Conservation (phyloP, 768 basidiomycete species). For the Coprinopsis sp. region DNA sequence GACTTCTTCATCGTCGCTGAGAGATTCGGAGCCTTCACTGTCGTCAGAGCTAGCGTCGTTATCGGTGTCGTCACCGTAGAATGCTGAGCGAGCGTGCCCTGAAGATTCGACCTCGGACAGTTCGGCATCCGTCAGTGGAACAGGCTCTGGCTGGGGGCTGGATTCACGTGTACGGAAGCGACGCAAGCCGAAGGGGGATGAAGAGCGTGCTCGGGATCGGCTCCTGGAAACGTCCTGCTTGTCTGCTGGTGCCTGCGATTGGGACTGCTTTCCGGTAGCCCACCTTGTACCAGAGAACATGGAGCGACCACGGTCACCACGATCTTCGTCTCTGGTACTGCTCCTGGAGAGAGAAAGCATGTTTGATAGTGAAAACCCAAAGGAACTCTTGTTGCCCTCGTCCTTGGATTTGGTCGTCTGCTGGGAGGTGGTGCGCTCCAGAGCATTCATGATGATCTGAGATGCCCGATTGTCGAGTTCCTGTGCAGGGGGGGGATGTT, state of each 20-base stretch:
- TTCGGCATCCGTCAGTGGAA: conserved; percentile 62
- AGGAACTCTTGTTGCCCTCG: conserved; percentile 36
- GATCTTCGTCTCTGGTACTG: conserved; percentile 36
- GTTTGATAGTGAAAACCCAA: conserved; percentile 59
- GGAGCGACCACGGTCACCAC: conserved; percentile 53
- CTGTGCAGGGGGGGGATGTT: conserved; percentile 31
- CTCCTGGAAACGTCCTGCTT: conserved; percentile 34
- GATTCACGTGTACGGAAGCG: conserved; percentile 56
- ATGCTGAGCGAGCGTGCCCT: conserved; percentile 57
- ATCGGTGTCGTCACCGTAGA: conserved; percentile 59
- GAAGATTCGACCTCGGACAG: conserved; percentile 51
- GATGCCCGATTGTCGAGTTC: conserved; percentile 44
- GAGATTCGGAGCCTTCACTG: conserved; percentile 39
- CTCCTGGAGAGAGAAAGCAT: conserved; percentile 66
- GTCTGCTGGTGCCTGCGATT: conserved; percentile 40
- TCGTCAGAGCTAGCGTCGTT: conserved; percentile 48
- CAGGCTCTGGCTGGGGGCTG: conserved; percentile 52
- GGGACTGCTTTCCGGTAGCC: conserved; percentile 34
- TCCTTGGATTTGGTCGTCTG: conserved; percentile 34
- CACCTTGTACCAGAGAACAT: conserved; percentile 42
- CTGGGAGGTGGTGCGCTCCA: conserved; percentile 41
- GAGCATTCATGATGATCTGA: conserved; percentile 42
- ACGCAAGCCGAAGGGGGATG: conserved; percentile 77
- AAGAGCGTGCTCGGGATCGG: conserved; percentile 60
- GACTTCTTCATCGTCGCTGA: conserved; percentile 57